A percentile compares a stretch with the other conserved stretches of the same genome.
Conservation (phyloP, 2,329 filamentous ascomycete species). For the Fusarium solani-melongenae region DNA sequence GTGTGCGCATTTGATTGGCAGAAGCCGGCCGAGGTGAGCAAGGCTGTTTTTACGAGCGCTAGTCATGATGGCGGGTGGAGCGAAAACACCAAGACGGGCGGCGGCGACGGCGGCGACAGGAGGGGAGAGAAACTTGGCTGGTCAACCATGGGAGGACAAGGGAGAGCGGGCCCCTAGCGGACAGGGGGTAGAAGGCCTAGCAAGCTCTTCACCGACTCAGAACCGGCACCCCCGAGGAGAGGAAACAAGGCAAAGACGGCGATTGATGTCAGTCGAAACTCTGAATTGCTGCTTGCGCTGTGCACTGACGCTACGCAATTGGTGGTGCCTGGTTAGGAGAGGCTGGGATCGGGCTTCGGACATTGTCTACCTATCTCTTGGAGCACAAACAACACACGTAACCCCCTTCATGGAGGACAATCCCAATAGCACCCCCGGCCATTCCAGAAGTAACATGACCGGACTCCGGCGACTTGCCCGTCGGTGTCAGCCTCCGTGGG, state of each 20-base stretch:
- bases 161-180: slow-evolving; percentile 16
- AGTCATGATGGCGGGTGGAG: slow-evolving; percentile 33
- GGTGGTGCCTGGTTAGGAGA: not conserved
- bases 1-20: slow-evolving; percentile 14
- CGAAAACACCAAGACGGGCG: slow-evolving; percentile 25
- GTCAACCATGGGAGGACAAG: slow-evolving; percentile 12
- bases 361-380: not conserved
- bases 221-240: not conserved
- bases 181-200: not conserved
- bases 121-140: slow-evolving; percentile 10
- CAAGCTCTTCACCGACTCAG: slow-evolving; percentile 6
- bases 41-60: slow-evolving; percentile 16
- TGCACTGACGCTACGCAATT: not conserved
- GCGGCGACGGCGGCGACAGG: slow-evolving; percentile 15
- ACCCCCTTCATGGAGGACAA: not conserved
- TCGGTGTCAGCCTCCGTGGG: slow-evolving; percentile 8
- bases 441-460: not conserved
- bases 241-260: not conserved
- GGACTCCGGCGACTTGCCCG: not conserved
- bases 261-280: not conserved
- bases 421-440: not conserved
- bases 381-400: not conserved
- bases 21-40: not conserved
- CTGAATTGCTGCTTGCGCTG: not conserved
- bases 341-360: not conserved